Conservation (phyloP, 345 rosid species). For the Erodium maritimum region DNA sequence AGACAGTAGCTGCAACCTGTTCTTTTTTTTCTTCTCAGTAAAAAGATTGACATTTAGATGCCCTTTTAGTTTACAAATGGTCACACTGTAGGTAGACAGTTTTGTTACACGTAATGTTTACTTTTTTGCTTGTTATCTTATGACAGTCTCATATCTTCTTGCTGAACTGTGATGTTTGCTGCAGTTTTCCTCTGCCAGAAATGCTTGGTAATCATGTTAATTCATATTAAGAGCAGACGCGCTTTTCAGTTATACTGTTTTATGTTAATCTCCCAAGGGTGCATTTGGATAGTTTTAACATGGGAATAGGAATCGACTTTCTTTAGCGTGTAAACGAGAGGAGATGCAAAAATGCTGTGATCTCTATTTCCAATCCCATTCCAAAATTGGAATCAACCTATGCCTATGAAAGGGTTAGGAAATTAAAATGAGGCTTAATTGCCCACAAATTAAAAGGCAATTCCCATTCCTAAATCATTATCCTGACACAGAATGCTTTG, state of each 20-base stretch:
- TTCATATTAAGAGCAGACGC: not conserved
- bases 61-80: not conserved
- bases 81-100: not conserved
- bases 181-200: slow-evolving; percentile 78
- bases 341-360: too few species aligned
- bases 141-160: slow-evolving; percentile 83
- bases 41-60: not conserved
- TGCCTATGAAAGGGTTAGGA: too few species aligned
- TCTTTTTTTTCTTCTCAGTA: not conserved
- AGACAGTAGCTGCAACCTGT: not conserved
- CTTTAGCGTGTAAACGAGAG: too few species aligned
- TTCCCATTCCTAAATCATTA: too few species aligned
- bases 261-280: not conserved
- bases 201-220: slow-evolving; percentile 54
- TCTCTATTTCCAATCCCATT: not conserved
- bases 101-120: not conserved
- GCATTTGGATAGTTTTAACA: not conserved
- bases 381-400: too few species aligned
- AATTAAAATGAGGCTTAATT: too few species aligned
- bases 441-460: too few species aligned
- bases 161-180: slow-evolving; percentile 93
- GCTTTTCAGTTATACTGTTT: not conserved
- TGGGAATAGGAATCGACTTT: too few species aligned
- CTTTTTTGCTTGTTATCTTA: slow-evolving; percentile 6
- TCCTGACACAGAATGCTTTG: too few species aligned